These are phyloP conservation scores for Cytospora mali DNA, from an alignment of 2,329 filamentous ascomycete species.

Conservation along the genomic window DNA sequence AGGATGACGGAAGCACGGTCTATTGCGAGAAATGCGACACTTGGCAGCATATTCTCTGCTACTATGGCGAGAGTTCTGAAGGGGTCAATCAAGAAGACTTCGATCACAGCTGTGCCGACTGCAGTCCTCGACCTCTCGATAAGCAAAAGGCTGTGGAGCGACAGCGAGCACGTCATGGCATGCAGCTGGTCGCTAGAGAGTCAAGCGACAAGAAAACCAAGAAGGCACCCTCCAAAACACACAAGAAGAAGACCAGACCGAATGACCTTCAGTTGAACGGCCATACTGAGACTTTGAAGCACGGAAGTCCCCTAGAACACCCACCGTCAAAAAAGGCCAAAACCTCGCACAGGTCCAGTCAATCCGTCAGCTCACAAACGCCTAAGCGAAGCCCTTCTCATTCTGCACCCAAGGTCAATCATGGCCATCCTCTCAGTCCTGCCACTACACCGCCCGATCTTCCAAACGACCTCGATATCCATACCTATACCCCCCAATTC, in stretches of 20 bases:
- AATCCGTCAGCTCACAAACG: constrained; percentile 72
- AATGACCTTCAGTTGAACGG: constrained; percentile 64
- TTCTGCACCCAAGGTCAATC: constrained; percentile 62
- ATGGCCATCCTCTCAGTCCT: constrained; percentile 69
- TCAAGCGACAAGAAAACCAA: constrained; percentile 71
- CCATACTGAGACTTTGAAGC: constrained; percentile 58
- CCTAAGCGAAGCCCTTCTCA: constrained; percentile 67
- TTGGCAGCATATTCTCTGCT: constrained; percentile 98
- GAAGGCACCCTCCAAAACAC: constrained; percentile 58
- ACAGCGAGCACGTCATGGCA: constrained; percentile 61
- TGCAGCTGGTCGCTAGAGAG: constrained; percentile 47
- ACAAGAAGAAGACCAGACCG: constrained; percentile 32
- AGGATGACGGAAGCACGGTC: constrained; percentile 97
- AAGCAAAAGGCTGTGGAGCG: constrained; percentile 73
- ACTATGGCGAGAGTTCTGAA: constrained; percentile 77
- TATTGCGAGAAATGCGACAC: constrained; percentile 95
- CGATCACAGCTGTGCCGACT: constrained; percentile 87
- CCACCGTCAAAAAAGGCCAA: constrained; percentile 79
- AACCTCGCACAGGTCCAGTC: constrained; percentile 75
- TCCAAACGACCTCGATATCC: constrained; percentile 63
- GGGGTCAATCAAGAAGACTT: constrained; percentile 67
- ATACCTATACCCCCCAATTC: constrained; percentile 76
- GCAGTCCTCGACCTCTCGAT: constrained; percentile 77
- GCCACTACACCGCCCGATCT: constrained; percentile 73
- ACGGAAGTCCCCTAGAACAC: constrained; percentile 47